Base-by-base conservation (phyloP, 2,329 filamentous ascomycete species). In the Fusarium annulatum region DNA sequence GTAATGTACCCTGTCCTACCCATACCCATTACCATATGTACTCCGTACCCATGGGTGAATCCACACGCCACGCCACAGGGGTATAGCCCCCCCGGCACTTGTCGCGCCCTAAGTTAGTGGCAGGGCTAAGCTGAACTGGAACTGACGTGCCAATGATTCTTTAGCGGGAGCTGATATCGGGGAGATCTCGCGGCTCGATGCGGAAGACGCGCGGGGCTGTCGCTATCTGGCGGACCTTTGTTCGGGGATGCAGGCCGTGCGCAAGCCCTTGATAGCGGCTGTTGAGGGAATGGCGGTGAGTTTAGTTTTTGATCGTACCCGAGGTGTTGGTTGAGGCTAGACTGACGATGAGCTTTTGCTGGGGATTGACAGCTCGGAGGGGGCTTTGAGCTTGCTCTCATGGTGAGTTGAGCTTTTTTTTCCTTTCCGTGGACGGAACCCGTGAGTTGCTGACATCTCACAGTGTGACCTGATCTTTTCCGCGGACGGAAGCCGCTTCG, bases 231-330 rank as follows among this genome's bases (percentile, higher is more conserved):
- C 84, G 76, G 82, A 87, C 71, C 82, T 88, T 53, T 82, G 81
- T 59, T 53, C 74, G 57, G 81, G 79, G 67, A 78, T 82, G 75
- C 68, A 71, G 46, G 75, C 77, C 60, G 77, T 82, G 58, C 78
- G 80, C 36, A 88, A 88, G 75, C 86, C 86, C 5, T 73, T 87
- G 52, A 80, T 88, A 62, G 86, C 86, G 15, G 85, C 85, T 26
- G 85, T 88, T 28, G 82, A 86, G 71, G 86, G 86, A 55, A 83
- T 85, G 77, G 86, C 86, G 71, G 86, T 87, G 74, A 81, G 86
- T 81, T 58, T 36, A 38, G 19, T 18, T 65, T 2, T 14, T 33
- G 7, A 34, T 41, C 7, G 5, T 23, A 36, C 42, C 51, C 34
- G 38, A 38, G 39, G 18, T 33, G 38, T 60, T 39, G 42, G 28